Conservation (phyloP, 768 basidiomycete species). For the Kwoniella newhampshirensis region DNA sequence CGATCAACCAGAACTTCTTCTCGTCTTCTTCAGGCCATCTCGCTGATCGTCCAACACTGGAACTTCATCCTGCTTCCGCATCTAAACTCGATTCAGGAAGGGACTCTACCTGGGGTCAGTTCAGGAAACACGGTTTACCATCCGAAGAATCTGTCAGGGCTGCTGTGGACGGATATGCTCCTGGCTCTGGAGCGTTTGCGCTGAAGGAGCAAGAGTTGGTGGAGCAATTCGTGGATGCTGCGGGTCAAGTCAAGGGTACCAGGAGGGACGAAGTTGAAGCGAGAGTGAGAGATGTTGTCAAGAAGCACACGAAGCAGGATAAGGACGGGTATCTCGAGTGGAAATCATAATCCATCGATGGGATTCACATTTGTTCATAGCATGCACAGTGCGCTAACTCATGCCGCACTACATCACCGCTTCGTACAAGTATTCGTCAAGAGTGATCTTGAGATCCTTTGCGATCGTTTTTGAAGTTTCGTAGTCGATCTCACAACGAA, state of each 20-base stretch:
- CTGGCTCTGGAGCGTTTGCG: slow-evolving; percentile 64
- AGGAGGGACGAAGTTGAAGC: slow-evolving; percentile 58
- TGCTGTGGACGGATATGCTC: slow-evolving; percentile 66
- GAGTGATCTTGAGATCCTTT: slow-evolving; percentile 35
- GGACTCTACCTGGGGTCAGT: slow-evolving; percentile 55
- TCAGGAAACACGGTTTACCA: slow-evolving; percentile 62
- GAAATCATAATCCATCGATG: too few species aligned
- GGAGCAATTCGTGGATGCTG: slow-evolving; percentile 61
- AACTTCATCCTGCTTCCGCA: slow-evolving; percentile 28
- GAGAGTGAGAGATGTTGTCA: slow-evolving; percentile 74
- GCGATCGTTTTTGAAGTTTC: slow-evolving; percentile 36
- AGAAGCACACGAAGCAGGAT: slow-evolving; percentile 56
- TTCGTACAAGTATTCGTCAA: slow-evolving; percentile 49
- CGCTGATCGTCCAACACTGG: slow-evolving; percentile 12
- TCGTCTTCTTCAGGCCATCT: slow-evolving; percentile 56
- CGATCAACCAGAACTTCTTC: slow-evolving; percentile 70
- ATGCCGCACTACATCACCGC: slow-evolving; percentile 15
- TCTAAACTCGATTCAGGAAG: slow-evolving; percentile 36
- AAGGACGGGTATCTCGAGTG: slow-evolving; percentile 42
- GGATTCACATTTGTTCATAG: background rate
- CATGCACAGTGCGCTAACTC: background rate
- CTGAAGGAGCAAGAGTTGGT: slow-evolving; percentile 67
- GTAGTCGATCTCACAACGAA: slow-evolving; percentile 48
- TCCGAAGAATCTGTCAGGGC: slow-evolving; percentile 71
- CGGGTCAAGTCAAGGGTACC: slow-evolving; percentile 58